Conservation (phyloP, 2,329 filamentous ascomycete species). For the Emmonsiellopsis sp. region DNA sequence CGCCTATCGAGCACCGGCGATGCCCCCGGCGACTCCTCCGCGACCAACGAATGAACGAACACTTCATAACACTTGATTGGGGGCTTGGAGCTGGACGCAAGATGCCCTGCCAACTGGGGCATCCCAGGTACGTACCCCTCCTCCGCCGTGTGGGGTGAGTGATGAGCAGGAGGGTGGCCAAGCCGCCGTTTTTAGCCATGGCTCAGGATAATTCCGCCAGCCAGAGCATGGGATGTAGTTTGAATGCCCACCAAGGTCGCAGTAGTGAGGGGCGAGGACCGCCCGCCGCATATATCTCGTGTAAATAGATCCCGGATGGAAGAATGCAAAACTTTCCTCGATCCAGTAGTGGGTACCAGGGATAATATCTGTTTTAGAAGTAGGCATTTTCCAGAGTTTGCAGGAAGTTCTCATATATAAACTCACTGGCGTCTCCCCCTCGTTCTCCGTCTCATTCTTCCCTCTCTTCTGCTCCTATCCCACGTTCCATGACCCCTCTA, state of each 20-base stretch:
- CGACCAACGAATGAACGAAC: too few species aligned
- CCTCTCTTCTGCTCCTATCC: neutral
- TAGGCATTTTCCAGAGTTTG: neutral
- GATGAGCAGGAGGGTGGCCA: neutral
- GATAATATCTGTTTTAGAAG: neutral
- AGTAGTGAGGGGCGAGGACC: neutral
- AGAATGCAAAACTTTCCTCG: neutral
- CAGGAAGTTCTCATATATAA: neutral
- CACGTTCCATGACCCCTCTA: neutral
- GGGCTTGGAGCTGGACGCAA: too few species aligned
- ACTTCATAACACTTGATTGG: neutral
- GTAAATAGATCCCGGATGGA: neutral
- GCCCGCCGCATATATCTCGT: neutral
- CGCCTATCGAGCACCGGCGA: too few species aligned
- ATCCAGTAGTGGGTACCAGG: neutral
- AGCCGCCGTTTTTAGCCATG: neutral
- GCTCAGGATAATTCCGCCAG: constrained; percentile 2
- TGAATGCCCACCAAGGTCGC: neutral
- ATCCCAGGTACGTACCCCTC: neutral
- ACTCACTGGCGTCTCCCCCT: neutral
- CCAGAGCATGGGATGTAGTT: neutral
- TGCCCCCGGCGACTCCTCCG: too few species aligned
- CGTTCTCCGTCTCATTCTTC: neutral
- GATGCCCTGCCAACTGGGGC: neutral
- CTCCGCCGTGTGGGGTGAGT: neutral